These are phyloP conservation scores for Backusella tuberculispora DNA, from an alignment of 192 early-diverging fungal genomes.

Conservation along the genomic window DNA sequence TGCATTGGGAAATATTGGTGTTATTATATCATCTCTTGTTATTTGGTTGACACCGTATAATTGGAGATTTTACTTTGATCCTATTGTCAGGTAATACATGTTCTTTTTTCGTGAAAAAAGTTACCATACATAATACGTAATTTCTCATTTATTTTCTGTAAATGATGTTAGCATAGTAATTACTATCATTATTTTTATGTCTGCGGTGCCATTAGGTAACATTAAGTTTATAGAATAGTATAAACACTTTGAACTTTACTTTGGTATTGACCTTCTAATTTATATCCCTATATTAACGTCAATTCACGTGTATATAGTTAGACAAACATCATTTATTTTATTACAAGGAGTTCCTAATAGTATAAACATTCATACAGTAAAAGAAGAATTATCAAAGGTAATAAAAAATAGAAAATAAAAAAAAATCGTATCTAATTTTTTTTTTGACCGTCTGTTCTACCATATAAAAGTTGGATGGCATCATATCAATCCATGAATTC, in stretches of 20 bases:
- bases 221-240: not conserved
- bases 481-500: conserved; percentile 84
- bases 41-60: conserved; percentile 68
- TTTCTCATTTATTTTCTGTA: not conserved
- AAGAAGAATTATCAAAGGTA: conserved; percentile 60
- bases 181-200: conserved; percentile 61
- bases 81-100: conserved; percentile 62
- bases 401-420: not conserved
- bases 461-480: conserved; percentile 51
- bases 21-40: conserved; percentile 78
- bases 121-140: not conserved
- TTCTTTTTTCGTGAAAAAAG: not conserved
- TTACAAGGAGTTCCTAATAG: conserved; percentile 79
- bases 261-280: no score
- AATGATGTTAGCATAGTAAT: conserved; percentile 53
- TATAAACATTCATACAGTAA: conserved; percentile 68
- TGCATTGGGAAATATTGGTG: conserved; percentile 85
- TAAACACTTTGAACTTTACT: no score
- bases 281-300: no score
- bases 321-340: conserved; percentile 74
- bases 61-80: conserved; percentile 88
- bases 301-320: conserved; percentile 28
- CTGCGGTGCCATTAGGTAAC: conserved; percentile 51
- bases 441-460: not conserved
- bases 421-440: not conserved